Conservation (phyloP, 2,329 filamentous ascomycete species). For the Phialophora macrospora region DNA sequence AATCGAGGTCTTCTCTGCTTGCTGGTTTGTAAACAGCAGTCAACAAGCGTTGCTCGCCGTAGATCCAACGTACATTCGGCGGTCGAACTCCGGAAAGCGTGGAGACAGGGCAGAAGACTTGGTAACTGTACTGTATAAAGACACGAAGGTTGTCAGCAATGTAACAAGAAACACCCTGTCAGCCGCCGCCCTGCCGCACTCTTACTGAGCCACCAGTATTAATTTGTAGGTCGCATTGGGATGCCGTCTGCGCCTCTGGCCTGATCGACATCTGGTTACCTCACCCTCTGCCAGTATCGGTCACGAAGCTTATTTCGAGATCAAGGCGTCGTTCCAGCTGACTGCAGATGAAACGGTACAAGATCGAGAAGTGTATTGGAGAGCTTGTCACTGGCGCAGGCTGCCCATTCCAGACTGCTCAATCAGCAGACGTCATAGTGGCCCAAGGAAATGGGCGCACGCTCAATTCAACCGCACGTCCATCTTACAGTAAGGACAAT, state of each 20-base stretch:
- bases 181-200: neutral
- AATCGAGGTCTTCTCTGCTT: neutral
- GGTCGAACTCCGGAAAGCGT: neutral
- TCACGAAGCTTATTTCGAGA: neutral
- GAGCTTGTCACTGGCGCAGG: neutral
- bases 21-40: neutral
- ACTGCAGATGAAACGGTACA: neutral
- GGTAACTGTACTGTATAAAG: neutral
- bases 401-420: neutral
- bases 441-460: neutral
- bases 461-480: neutral
- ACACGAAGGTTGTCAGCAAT: neutral
- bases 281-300: neutral
- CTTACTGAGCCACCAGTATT: neutral
- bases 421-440: constrained; percentile 11
- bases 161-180: neutral
- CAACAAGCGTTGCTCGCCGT: neutral
- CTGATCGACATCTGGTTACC: neutral
- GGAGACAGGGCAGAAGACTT: neutral
- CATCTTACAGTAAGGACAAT: neutral
- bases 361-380: neutral
- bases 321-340: neutral
- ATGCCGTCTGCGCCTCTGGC: neutral
- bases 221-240: neutral
- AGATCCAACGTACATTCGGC: neutral